A percentile compares a stretch with the other conserved stretches of the same genome.
Conservation (phyloP, 1,284 basidiomycete species). For the Mycosarcoma mackinlayi region DNA sequence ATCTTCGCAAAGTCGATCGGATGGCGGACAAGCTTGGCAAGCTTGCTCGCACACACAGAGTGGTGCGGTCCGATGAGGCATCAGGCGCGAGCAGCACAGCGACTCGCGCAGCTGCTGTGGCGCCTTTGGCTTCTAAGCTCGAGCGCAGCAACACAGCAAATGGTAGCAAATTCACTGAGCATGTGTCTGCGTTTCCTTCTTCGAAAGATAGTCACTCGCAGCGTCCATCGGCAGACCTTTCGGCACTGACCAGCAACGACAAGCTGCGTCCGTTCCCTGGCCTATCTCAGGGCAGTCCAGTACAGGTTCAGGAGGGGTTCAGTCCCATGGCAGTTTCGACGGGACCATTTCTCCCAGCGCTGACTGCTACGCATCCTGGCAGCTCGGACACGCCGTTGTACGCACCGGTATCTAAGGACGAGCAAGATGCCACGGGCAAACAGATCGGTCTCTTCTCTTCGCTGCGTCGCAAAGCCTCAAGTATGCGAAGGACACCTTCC, state of each 20-base stretch:
- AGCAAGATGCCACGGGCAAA: conserved; percentile 23
- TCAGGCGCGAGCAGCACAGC: not conserved
- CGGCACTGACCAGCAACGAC: conserved; percentile 32
- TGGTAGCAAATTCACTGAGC: conserved; percentile 31
- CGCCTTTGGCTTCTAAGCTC: conserved; percentile 5
- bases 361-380: not conserved
- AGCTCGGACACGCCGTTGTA: conserved; percentile 8
- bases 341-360: conserved; percentile 4
- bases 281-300: conserved; percentile 24
- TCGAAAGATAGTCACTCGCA: conserved; percentile 16
- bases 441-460: conserved; percentile 50
- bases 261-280: conserved; percentile 58
- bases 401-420: not conserved
- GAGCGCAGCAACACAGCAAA: conserved; percentile 11
- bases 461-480: conserved; percentile 52
- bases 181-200: conserved; percentile 2
- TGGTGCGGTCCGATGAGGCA: not conserved
- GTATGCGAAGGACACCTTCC: conserved; percentile 30
- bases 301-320: conserved; percentile 29
- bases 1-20: conserved; percentile 43
- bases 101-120: not conserved
- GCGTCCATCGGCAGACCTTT: conserved; percentile 28
- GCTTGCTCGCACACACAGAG: conserved; percentile 26
- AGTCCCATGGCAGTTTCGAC: conserved; percentile 16
- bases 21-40: conserved; percentile 49